Percentiles rank a stretch among this genome's conserved stretches.
Evolutionary conservation across 768 basidiomycete genomes (phyloP).

Genomic region (Galerina sulciceps): DNA sequence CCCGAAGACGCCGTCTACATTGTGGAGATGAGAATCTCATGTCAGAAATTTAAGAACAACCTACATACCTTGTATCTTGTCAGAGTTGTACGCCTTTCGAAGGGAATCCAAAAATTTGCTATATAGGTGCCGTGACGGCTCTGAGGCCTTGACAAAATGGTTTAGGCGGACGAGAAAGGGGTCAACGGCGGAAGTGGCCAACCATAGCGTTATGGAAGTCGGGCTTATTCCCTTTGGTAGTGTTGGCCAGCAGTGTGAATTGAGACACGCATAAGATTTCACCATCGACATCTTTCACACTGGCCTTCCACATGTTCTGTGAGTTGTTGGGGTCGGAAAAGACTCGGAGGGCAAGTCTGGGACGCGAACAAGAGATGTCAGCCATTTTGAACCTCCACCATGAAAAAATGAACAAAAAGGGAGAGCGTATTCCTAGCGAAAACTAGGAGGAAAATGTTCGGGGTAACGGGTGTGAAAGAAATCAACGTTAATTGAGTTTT

Average conservation of each 20-base stretch:
- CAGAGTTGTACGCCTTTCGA: slow-evolving; percentile 65
- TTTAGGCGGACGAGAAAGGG: slow-evolving; percentile 1
- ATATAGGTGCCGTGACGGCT: slow-evolving; percentile 73
- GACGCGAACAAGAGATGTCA: slow-evolving; percentile 7
- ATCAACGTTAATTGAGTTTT: slow-evolving; percentile 20
- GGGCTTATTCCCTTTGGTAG: slow-evolving; percentile 86
- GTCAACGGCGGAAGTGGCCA: slow-evolving; percentile 17
- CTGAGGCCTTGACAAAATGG: slow-evolving; percentile 54
- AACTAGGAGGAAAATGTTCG: slow-evolving; percentile 12
- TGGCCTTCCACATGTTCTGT: slow-evolving; percentile 83
- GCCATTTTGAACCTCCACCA: background rate
- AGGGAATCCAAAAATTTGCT: slow-evolving; percentile 72
- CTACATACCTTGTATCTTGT: slow-evolving; percentile 77
- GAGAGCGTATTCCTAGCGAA: slow-evolving; percentile 1
- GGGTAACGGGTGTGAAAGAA: slow-evolving; percentile 17
- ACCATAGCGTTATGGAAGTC: slow-evolving; percentile 97
- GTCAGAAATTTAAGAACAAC: background rate
- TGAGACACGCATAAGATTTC: slow-evolving; percentile 95
- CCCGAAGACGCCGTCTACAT: slow-evolving; percentile 87
- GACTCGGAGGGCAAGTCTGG: slow-evolving; percentile 71
- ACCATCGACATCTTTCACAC: slow-evolving; percentile 85
- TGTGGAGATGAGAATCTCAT: slow-evolving; percentile 6
- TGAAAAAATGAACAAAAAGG: slow-evolving; percentile 9
- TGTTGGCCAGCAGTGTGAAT: slow-evolving; percentile 88
- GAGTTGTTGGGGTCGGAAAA: slow-evolving; percentile 64